Evolutionary conservation across 805 yeast genomes (phyloP).

Genomic region (Ogataea angusta): DNA sequence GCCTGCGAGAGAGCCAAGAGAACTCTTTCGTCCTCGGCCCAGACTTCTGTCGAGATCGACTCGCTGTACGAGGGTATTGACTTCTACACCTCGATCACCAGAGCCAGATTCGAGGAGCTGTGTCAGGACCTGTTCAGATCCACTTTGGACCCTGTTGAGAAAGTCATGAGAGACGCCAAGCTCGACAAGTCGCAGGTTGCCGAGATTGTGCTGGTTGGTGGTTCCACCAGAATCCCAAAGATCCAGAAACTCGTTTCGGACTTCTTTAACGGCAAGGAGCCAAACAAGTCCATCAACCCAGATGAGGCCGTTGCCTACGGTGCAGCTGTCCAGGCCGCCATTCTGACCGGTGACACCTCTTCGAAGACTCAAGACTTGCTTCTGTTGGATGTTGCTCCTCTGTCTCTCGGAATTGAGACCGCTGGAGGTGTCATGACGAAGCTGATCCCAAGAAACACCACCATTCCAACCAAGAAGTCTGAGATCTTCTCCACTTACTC

Average conservation of each 20-base stretch:
- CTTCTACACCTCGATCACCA: constrained; percentile 92
- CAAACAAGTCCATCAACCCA: constrained; percentile 94
- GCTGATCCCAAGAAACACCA: constrained; percentile 70
- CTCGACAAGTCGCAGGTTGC: constrained; percentile 86
- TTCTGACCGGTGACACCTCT: constrained; percentile 92
- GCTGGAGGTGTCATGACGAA: constrained; percentile 84
- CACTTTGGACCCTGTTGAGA: constrained; percentile 92
- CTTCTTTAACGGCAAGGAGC: constrained; percentile 96
- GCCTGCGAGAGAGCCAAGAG: constrained; percentile 99
- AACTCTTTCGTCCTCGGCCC: constrained; percentile 93
- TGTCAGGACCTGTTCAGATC: constrained; percentile 94
- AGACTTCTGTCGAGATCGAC: constrained; percentile 93
- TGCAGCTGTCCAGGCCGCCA: constrained; percentile 98
- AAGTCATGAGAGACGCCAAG: constrained; percentile 87
- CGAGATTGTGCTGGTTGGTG: constrained; percentile 95
- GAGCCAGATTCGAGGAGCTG: constrained; percentile 97
- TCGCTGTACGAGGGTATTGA: constrained; percentile 94
- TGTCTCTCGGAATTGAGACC: constrained; percentile 79
- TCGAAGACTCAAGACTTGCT: constrained; percentile 94
- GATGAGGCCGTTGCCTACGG: constrained; percentile 99
- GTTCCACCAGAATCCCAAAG: constrained; percentile 98
- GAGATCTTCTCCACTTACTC: constrained; percentile 79
- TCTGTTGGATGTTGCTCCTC: constrained; percentile 93
- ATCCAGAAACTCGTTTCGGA: constrained; percentile 93
- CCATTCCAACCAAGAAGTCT: constrained; percentile 72